These are phyloP conservation scores for Clonostachys chloroleuca DNA, from an alignment of 2,329 filamentous ascomycete genomes.

Conservation along the genomic window DNA sequence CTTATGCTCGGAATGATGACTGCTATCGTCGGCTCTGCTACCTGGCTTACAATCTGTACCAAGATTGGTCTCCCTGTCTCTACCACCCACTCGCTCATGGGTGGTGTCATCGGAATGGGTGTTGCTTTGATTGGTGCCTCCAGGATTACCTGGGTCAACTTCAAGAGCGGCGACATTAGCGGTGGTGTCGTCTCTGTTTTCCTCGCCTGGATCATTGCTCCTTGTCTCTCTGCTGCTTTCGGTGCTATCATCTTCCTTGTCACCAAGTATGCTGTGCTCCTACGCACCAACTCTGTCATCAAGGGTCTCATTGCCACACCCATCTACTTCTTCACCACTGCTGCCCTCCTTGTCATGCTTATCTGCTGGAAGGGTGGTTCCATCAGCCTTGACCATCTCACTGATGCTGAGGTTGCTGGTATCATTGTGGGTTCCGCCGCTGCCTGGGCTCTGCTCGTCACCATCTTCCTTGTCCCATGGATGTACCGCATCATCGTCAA, in stretches of 20 bases:
- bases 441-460: constrained; percentile 33
- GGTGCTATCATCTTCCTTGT: constrained; percentile 23
- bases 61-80: constrained; percentile 46
- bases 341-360: constrained; percentile 37
- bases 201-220: constrained; percentile 28
- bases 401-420: constrained; percentile 13
- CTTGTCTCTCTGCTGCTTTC: constrained; percentile 21
- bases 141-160: constrained; percentile 25
- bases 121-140: constrained; percentile 25
- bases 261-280: constrained; percentile 25
- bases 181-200: constrained; percentile 30
- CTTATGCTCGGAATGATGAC: constrained; percentile 52
- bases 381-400: constrained; percentile 8
- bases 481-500: constrained; percentile 43
- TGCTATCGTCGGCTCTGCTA: constrained; percentile 42
- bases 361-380: constrained; percentile 40
- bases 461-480: constrained; percentile 47
- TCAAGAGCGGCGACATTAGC: constrained; percentile 10
- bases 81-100: constrained; percentile 48
- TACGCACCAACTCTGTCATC: constrained; percentile 16
- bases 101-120: constrained; percentile 28
- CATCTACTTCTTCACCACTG: constrained; percentile 29
- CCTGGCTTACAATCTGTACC: constrained; percentile 49
- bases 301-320: constrained; percentile 27
- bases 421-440: constrained; percentile 36